These are phyloP conservation scores for Saitozyma podzolica DNA, from an alignment of 768 basidiomycete species.

Conservation along the genomic window DNA sequence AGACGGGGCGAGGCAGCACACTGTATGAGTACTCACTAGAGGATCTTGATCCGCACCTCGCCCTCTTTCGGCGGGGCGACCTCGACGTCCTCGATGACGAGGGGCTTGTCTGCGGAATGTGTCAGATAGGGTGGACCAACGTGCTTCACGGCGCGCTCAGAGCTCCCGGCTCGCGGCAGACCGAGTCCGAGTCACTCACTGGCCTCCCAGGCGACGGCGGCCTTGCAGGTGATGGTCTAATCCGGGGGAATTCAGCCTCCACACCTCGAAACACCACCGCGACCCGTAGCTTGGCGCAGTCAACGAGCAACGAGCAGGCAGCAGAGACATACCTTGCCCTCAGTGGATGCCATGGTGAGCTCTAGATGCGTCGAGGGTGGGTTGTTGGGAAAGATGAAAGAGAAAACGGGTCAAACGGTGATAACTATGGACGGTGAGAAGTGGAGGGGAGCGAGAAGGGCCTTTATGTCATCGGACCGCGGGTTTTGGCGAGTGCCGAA, in stretches of 20 bases:
- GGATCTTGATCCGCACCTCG: constrained; percentile 91
- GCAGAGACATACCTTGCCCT: constrained; percentile 59
- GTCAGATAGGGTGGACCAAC: no score
- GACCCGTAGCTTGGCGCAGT: no score
- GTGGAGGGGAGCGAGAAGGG: no score
- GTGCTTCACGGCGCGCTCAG: not conserved
- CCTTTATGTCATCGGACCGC: no score
- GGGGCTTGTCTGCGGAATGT: constrained; percentile 51
- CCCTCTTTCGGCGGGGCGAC: constrained; percentile 85
- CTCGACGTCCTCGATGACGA: constrained; percentile 87
- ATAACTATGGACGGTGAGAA: no score
- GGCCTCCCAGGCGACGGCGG: constrained; percentile 93
- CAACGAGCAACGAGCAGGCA: no score
- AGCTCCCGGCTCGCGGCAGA: not conserved
- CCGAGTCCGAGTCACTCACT: constrained; percentile 59
- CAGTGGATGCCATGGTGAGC: constrained; percentile 55
- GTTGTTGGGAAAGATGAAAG: no score
- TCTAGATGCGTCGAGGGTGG: no score
- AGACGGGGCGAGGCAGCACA: no score
- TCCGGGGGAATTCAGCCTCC: not conserved
- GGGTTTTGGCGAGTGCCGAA: no score
- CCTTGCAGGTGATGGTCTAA: constrained; percentile 75
- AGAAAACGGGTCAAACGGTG: no score
- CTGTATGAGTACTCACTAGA: constrained; percentile 56
- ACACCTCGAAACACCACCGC: no score